phyloP scores from a whole-genome alignment of 139 green algal genomes.

The Coccomyxa sp. region DNA sequence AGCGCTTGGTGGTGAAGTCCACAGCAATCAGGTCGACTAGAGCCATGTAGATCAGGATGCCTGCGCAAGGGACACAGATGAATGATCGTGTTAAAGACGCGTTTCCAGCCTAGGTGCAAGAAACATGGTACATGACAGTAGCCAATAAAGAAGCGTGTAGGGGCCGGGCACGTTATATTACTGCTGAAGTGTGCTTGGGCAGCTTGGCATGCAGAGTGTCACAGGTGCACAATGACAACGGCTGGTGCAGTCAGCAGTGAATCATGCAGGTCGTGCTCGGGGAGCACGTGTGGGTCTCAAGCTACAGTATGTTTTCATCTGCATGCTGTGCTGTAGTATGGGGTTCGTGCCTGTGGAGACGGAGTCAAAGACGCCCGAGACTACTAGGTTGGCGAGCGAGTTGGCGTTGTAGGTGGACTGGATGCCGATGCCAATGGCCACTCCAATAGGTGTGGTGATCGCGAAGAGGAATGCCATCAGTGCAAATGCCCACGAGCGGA shows the following conservation, averaged over 20 bases:
- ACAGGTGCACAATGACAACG: no score
- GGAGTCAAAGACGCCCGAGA: conserved; percentile 53
- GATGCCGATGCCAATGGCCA: conserved; percentile 54
- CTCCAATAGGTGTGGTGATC: conserved; percentile 53
- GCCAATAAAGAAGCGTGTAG: no score
- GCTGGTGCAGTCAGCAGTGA: no score
- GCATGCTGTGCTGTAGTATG: neutral
- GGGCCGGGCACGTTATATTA: no score
- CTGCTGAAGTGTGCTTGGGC: no score
- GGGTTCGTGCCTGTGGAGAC: conserved; percentile 18
- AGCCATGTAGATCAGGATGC: conserved; percentile 60
- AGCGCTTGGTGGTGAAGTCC: conserved; percentile 25
- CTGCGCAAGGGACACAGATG: conserved; percentile 11
- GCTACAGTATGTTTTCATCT: neutral
- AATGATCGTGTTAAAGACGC: neutral
- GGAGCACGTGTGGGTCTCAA: neutral
- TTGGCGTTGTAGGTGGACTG: conserved; percentile 34
- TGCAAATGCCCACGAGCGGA: conserved; percentile 5
- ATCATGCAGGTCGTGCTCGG: no score
- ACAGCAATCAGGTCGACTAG: conserved; percentile 57
- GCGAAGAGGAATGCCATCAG: conserved; percentile 42
- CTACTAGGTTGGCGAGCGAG: conserved; percentile 14
- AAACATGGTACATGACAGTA: no score
- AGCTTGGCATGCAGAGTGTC: no score
- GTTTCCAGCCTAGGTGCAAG: no score